Percentiles rank a stretch among this genome's conserved stretches.
These are phyloP conservation scores for Sporobolomyces roseus DNA, from an alignment of 768 basidiomycete species.

Conservation along the genomic window DNA sequence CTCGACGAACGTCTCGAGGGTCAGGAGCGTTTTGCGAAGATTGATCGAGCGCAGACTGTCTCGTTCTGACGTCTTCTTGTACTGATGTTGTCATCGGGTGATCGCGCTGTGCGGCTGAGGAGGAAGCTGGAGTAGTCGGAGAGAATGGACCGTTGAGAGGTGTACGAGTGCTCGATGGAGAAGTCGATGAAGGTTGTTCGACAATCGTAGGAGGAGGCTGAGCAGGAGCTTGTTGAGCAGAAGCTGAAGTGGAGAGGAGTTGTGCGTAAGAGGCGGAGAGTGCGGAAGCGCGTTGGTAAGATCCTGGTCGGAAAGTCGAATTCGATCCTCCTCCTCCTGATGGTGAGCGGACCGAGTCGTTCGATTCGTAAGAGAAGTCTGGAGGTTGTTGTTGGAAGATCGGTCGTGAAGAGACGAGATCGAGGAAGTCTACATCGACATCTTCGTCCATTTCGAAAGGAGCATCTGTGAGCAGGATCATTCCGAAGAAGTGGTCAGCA, in stretches of 20 bases:
- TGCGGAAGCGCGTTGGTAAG: slow-evolving; percentile 26
- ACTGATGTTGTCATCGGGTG: slow-evolving; percentile 6
- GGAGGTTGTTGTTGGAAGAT: slow-evolving; percentile 1
- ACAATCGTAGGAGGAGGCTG: background rate
- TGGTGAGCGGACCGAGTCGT: background rate
- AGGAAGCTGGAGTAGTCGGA: background rate
- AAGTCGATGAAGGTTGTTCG: background rate
- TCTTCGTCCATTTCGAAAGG: slow-evolving; percentile 42
- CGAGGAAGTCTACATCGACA: slow-evolving; percentile 29
- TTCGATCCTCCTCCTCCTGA: background rate
- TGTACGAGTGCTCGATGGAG: background rate
- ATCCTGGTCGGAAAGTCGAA: slow-evolving; percentile 22
- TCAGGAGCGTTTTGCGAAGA: slow-evolving; percentile 1
- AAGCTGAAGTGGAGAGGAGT: slow-evolving; percentile 17
- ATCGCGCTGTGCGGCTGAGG: background rate
- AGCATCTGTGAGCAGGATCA: background rate
- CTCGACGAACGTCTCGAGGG: slow-evolving; percentile 1
- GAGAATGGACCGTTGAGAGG: background rate
- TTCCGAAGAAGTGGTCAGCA: too few relatives aligned
- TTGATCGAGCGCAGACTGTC: background rate
- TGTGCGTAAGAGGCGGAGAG: slow-evolving; percentile 35
- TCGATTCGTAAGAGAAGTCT: background rate
- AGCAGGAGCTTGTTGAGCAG: too few relatives aligned
- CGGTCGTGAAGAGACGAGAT: slow-evolving; percentile 5
- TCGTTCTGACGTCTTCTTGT: slow-evolving; percentile 13